Percentiles rank a stretch among this genome's conserved stretches.
Evolutionary conservation across 352 stramenopile species (phyloP).

Genomic region (Globisporangium spiculum): DNA sequence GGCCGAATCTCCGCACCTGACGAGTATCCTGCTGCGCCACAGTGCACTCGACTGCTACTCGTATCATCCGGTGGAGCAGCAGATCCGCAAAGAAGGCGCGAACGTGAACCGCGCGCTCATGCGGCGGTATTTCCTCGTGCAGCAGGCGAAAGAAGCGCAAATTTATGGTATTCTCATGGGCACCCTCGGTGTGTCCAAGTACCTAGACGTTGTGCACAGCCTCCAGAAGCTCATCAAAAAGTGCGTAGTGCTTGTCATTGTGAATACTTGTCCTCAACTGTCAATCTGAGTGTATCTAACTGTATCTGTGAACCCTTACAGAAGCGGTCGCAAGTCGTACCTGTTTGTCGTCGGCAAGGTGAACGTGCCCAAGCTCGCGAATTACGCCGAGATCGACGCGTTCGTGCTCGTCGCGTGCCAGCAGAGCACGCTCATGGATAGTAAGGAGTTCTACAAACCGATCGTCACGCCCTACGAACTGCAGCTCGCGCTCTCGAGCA

Average conservation of each 20-base stretch:
- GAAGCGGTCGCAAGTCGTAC: constrained; percentile 92
- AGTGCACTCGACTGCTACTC: constrained; percentile 68
- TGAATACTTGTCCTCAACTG: background rate
- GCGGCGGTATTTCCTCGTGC: constrained; percentile 75
- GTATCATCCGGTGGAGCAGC: constrained; percentile 54
- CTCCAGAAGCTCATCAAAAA: constrained; percentile 87
- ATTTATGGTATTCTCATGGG: constrained; percentile 97
- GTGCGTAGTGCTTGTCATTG: constrained; percentile 30
- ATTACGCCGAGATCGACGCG: constrained; percentile 97
- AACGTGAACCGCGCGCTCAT: constrained; percentile 74
- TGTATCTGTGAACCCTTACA: constrained; percentile 19
- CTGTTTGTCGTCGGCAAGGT: constrained; percentile 97
- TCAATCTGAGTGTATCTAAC: background rate
- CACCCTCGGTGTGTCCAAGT: constrained; percentile 91
- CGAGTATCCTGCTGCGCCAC: constrained; percentile 79
- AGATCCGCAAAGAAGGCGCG: constrained; percentile 50
- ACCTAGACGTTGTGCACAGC: constrained; percentile 89
- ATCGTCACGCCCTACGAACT: constrained; percentile 95
- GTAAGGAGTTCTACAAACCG: constrained; percentile 89
- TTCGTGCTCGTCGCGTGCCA: constrained; percentile 96
- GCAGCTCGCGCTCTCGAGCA: constrained; percentile 88
- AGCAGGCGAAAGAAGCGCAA: constrained; percentile 92
- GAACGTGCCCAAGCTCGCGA: constrained; percentile 96
- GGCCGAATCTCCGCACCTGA: constrained; percentile 72
- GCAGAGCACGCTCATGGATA: constrained; percentile 94